Evolutionary conservation across 257 asterid species (phyloP).

Genomic region (Gardenia jasminoides): DNA sequence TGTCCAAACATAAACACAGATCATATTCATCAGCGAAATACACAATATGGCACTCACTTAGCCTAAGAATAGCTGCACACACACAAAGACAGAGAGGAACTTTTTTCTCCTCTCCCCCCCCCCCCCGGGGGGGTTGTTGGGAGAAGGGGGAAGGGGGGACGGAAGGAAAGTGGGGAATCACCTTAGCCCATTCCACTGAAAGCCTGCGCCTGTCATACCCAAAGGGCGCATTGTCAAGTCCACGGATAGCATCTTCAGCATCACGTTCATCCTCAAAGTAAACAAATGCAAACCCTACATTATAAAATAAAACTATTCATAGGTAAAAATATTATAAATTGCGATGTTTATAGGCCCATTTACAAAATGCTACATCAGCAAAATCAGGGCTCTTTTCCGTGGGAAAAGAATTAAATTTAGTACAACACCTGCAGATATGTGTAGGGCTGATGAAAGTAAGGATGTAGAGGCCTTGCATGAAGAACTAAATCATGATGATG

Average conservation of each 20-base stretch:
- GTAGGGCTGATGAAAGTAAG: slow-evolving; percentile 78
- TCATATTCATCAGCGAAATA: background rate
- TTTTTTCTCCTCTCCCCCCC: too few relatives aligned
- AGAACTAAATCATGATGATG: slow-evolving; percentile 63
- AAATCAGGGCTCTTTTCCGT: slow-evolving; percentile 42
- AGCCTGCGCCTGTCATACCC: slow-evolving; percentile 69
- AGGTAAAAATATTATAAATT: background rate
- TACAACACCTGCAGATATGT: slow-evolving; percentile 90
- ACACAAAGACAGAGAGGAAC: too few relatives aligned
- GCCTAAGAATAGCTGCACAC: too few relatives aligned
- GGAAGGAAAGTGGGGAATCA: slow-evolving; percentile 9
- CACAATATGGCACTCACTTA: background rate
- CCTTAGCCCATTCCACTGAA: slow-evolving; percentile 96
- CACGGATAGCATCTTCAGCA: slow-evolving; percentile 80
- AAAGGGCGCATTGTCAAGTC: slow-evolving; percentile 61
- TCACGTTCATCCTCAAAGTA: slow-evolving; percentile 90
- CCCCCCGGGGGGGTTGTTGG: too few relatives aligned
- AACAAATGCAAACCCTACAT: slow-evolving; percentile 84
- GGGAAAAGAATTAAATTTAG: slow-evolving; percentile 33
- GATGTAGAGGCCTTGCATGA: slow-evolving; percentile 83
- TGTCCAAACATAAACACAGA: slow-evolving; percentile 25
- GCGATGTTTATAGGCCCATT: slow-evolving; percentile 15
- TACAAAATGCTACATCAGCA: slow-evolving; percentile 27
- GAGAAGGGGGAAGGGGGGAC: background rate
- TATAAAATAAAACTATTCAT: slow-evolving; percentile 23